phyloP scores from a whole-genome alignment of 768 basidiomycete genomes.

The Brasilioporus rufonigricans region DNA sequence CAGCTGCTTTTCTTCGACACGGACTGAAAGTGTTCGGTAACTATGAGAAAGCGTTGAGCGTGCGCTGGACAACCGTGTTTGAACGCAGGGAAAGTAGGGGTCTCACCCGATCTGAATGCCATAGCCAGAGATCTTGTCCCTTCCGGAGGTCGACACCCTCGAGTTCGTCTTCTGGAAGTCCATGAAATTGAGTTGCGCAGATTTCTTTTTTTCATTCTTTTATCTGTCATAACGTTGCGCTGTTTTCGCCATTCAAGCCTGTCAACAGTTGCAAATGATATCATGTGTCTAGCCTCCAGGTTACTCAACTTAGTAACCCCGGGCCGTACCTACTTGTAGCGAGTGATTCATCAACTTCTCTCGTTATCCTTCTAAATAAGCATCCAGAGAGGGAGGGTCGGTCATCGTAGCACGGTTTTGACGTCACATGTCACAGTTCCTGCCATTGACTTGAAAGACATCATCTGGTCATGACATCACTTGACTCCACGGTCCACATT shows the following conservation, averaged over 20 bases:
- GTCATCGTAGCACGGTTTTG: too few species aligned
- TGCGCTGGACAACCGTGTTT: too few species aligned
- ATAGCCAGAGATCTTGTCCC: conserved; percentile 17
- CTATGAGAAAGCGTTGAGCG: conserved; percentile 8
- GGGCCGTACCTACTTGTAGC: too few species aligned
- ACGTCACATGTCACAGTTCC: too few species aligned
- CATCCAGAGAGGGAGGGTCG: too few species aligned
- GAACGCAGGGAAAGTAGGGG: background rate
- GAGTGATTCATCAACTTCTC: too few species aligned
- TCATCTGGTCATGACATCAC: too few species aligned
- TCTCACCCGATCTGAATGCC: conserved; percentile 30
- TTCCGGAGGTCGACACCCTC: conserved; percentile 13
- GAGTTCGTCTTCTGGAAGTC: conserved; percentile 18
- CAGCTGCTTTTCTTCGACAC: conserved; percentile 33
- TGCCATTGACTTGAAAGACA: too few species aligned
- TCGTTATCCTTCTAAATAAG: too few species aligned
- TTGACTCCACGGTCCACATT: background rate
- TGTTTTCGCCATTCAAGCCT: conserved; percentile 22
- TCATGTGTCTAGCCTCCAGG: background rate
- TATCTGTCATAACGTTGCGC: background rate
- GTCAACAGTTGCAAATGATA: background rate
- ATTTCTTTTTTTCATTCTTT: background rate
- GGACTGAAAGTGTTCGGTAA: conserved; percentile 44
- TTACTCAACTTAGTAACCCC: background rate
- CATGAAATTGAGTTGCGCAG: conserved; percentile 1